Conservation (phyloP, 352 stramenopile genomes). For the Globisporangium echinulatum region DNA sequence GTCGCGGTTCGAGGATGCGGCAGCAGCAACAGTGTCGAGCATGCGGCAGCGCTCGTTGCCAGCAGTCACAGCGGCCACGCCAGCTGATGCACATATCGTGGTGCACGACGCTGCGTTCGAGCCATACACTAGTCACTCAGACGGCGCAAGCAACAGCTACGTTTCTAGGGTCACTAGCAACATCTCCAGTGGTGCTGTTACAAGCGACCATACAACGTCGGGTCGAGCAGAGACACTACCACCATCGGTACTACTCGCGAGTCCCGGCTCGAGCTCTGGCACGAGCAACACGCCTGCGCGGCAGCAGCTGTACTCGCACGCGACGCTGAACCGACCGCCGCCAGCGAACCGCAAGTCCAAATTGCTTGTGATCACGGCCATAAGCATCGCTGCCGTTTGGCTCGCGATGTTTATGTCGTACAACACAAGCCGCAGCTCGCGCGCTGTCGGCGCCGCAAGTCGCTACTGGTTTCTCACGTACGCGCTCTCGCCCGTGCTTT, state of each 20-base stretch:
- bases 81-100: too few species aligned
- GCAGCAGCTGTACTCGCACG: background rate
- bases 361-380: constrained; percentile 35
- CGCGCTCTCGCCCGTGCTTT: constrained; percentile 51
- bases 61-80: background rate
- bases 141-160: too few species aligned
- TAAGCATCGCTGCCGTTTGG: constrained; percentile 40
- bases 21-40: background rate
- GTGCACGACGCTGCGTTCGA: background rate
- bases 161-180: too few species aligned
- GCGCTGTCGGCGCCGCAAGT: constrained; percentile 13
- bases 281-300: background rate
- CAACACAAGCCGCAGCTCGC: constrained; percentile 24
- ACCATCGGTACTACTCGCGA: background rate
- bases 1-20: background rate
- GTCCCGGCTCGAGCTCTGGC: background rate
- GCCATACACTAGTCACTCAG: background rate
- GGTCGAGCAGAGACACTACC: too few species aligned
- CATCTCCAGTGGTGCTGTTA: too few species aligned
- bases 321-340: constrained; percentile 10
- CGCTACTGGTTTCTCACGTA: constrained; percentile 65
- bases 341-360: constrained; percentile 17
- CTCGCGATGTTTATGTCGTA: constrained; percentile 72
- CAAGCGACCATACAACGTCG: too few species aligned
- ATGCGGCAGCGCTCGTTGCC: background rate